Conservation (phyloP, 768 basidiomycete species). For the Atractiella rhizophila region DNA sequence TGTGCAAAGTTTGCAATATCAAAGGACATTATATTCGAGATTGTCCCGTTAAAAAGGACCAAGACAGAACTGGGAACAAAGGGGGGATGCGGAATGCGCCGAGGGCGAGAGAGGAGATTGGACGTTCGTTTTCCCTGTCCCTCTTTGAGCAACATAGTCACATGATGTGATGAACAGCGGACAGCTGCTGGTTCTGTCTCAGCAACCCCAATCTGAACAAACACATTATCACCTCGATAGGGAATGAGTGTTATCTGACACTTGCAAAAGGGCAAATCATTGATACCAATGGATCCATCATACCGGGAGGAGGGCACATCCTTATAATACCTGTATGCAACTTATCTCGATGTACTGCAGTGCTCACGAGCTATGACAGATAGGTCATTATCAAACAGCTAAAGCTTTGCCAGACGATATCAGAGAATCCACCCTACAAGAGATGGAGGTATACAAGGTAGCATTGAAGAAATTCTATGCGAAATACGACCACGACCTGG, state of each 20-base stretch:
- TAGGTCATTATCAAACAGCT: conserved; percentile 76
- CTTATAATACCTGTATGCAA: conserved; percentile 47
- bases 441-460: conserved; percentile 57
- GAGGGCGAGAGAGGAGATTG: conserved; percentile 49
- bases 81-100: conserved; percentile 25
- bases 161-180: conserved; percentile 29
- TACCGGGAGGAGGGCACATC: conserved; percentile 90
- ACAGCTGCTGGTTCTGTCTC: conserved; percentile 95
- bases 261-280: conserved; percentile 89
- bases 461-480: conserved; percentile 48
- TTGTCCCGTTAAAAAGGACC: conserved; percentile 42
- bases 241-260: conserved; percentile 75
- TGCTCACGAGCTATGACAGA: conserved; percentile 14
- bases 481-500: conserved; percentile 38
- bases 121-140: conserved; percentile 30
- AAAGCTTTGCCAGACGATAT: conserved; percentile 56
- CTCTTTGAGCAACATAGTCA: background rate
- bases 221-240: conserved; percentile 84
- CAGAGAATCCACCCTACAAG: conserved; percentile 44
- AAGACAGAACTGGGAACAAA: conserved; percentile 20
- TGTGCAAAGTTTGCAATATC: conserved; percentile 60
- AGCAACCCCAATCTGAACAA: conserved; percentile 87
- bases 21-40: conserved; percentile 34
- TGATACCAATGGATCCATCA: conserved; percentile 34
- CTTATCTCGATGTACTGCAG: background rate